phyloP scores from a whole-genome alignment of 2,329 filamentous ascomycete genomes.

The Talaromyces funiculosus region DNA sequence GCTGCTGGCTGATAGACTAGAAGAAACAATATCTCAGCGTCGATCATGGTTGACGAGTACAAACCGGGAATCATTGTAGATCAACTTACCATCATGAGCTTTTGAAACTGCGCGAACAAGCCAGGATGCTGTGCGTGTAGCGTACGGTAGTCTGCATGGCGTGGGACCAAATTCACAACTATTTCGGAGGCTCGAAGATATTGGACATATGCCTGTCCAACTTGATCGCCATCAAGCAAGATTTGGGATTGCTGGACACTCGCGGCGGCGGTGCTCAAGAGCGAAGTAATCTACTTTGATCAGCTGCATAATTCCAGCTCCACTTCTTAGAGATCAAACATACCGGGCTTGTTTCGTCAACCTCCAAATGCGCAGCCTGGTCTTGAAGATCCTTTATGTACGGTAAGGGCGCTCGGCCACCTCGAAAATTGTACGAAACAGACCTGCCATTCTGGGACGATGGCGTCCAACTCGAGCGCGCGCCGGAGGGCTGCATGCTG shows the following conservation, averaged over 20 bases:
- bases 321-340: slow-evolving; percentile 6
- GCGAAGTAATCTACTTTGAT: slow-evolving; percentile 26
- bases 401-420: slow-evolving; percentile 27
- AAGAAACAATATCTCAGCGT: not conserved
- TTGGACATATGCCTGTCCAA: slow-evolving; percentile 73
- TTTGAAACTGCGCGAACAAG: slow-evolving; percentile 47
- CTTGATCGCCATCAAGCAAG: slow-evolving; percentile 33
- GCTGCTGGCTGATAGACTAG: slow-evolving; percentile 36
- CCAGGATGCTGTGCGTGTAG: slow-evolving; percentile 52
- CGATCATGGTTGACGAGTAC: not conserved
- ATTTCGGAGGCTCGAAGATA: slow-evolving; percentile 80
- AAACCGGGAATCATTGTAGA: too few relatives aligned
- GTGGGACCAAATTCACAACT: slow-evolving; percentile 67
- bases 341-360: slow-evolving; percentile 31
- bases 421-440: slow-evolving; percentile 13
- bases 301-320: slow-evolving; percentile 17
- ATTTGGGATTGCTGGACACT: slow-evolving; percentile 30
- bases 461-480: slow-evolving; percentile 20
- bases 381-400: slow-evolving; percentile 39
- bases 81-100: slow-evolving; percentile 41
- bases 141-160: slow-evolving; percentile 66
- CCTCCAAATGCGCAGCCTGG: slow-evolving; percentile 29
- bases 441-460: slow-evolving; percentile 6
- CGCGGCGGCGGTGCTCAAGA: slow-evolving; percentile 32
- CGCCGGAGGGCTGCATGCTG: slow-evolving; percentile 25